A percentile compares a stretch with the other conserved stretches of the same genome.
Conservation (phyloP, 1,139 yeast species). For the Taiozyma sp. region DNA sequence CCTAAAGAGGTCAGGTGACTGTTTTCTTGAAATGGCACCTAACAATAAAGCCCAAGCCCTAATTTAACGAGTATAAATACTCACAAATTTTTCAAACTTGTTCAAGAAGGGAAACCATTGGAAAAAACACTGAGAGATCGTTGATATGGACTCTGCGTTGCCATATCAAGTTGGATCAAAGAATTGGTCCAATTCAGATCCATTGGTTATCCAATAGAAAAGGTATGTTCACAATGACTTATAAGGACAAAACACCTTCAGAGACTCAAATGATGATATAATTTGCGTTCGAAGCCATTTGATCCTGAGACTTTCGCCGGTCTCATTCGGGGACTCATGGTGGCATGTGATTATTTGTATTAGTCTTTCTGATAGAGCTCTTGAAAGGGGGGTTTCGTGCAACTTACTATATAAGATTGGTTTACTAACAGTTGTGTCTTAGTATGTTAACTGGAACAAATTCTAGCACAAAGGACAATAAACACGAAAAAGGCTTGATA, state of each 20-base stretch:
- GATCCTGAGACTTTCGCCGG: slow-evolving; percentile 16
- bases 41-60: too few relatives aligned
- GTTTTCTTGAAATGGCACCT: too few relatives aligned
- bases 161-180: neutral
- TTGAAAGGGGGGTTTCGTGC: neutral
- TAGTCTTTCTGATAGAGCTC: slow-evolving; percentile 10
- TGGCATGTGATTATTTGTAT: slow-evolving; percentile 33
- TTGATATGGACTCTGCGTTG: neutral
- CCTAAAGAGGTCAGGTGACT: too few relatives aligned
- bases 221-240: neutral
- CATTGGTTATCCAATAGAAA: neutral
- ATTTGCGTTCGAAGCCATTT: slow-evolving; percentile 58
- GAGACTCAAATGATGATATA: slow-evolving; percentile 41
- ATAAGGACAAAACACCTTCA: too few relatives aligned
- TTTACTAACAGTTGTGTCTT: too few relatives aligned
- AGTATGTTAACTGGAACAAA: too few relatives aligned
- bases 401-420: too few relatives aligned
- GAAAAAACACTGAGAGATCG: neutral
- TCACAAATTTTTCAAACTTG: too few relatives aligned
- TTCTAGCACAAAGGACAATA: neutral
- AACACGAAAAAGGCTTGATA: slow-evolving; percentile 1
- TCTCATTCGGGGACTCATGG: slow-evolving; percentile 29
- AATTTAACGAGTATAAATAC: too few relatives aligned
- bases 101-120: too few relatives aligned
- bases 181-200: too few relatives aligned